Base-by-base conservation (phyloP, 192 early-diverging fungal species). In the Coemansia sp. region DNA sequence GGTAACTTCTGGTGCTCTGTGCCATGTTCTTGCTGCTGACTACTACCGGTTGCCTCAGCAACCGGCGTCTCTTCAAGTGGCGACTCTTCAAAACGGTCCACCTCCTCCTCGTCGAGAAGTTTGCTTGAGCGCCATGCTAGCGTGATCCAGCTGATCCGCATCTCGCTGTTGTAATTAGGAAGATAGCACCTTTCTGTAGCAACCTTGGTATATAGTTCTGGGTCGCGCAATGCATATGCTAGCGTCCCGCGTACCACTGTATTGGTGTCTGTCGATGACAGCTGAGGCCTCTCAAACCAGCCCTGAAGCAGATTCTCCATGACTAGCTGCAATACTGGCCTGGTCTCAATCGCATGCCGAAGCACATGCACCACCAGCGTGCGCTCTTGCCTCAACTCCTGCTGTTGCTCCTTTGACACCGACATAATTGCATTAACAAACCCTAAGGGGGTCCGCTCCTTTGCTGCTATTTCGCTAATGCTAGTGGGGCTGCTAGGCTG, bases 351-450 rank as follows among this genome's bases (percentile, higher is more conserved):
- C 14, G 92, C 85, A 67, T 98, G 94, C 3, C 95, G 87, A 57
- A 98, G 66, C n/a, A 98, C 92, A 68, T 96, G 91, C 20, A 91
- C 76, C 9, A 91, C 84, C 51, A 96, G 85, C 33, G 88, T 85
- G 50, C 89, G 90, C 59, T 94, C 92, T 17, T 92, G 88, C 53
- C 88, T 84, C 68, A 94, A 90, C 29, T 85, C 85, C 56, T 86
- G 87, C 10, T 88, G 72, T 23, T 87, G 77, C 20, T 84, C 76
- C 64, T 84, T 87, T 31, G 81, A 68, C 19, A 83, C 67, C 17
- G 84, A 75, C 74, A 94, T 88, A 6, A 96, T 68, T 23, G 89
- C 79, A 52, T 51, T 82, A 71, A 61, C 74, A 65, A 82, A 67
- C 0, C 67, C 71, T 19, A 70, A 39, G 33, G 75, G 72, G 11